Base-by-base conservation (phyloP, 805 yeast genomes). In the Alloascoidea africana region DNA sequence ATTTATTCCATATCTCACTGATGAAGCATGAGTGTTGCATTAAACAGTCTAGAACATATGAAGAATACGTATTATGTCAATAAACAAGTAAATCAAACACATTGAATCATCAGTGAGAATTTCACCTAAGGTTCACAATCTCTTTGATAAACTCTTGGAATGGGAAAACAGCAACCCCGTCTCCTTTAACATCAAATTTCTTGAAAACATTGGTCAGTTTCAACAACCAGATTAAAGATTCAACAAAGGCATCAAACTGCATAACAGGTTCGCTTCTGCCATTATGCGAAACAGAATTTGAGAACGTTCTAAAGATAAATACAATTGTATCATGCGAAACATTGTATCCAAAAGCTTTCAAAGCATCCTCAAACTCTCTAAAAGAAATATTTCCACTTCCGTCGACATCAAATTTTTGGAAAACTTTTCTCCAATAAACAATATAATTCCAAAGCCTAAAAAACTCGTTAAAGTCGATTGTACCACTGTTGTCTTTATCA, bases 141-240 rank as follows among this genome's bases (percentile, higher is more conserved):
- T 72, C 76, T 43, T 71, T 73, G 40, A 76, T 68, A 45, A 75
- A 76, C 49, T 76, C 80, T 52, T 73, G 75, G 49, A 74, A 76
- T 17, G 70, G 70, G 6, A 76, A 69, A 0, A 75, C 68, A 2
- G 83, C 84, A 32, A 73, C 65, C 2, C 84, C 85, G 32, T 73
- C 67, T 38, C 72, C 69, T 41, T 73, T 76, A n/a, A 57, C 53
- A 49, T 76, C 85, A 50, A 66, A 75, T 48, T 72, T 74, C 46
- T 76, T 73, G 56, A 76, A 76, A 11, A 70, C 60, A 52, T 73
- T 78, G 1, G 84, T 76, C 38, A 76, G 60, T 45, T 76, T 67
- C 46, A 78, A 60, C 42, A 76, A 57, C 68, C 79, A 76, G 3
- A 76, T 73, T 41, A 76, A 56, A 36, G 75, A 63, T 47, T 76